Conservation (phyloP, 345 rosid species). For the Aquilaria sinensis region DNA sequence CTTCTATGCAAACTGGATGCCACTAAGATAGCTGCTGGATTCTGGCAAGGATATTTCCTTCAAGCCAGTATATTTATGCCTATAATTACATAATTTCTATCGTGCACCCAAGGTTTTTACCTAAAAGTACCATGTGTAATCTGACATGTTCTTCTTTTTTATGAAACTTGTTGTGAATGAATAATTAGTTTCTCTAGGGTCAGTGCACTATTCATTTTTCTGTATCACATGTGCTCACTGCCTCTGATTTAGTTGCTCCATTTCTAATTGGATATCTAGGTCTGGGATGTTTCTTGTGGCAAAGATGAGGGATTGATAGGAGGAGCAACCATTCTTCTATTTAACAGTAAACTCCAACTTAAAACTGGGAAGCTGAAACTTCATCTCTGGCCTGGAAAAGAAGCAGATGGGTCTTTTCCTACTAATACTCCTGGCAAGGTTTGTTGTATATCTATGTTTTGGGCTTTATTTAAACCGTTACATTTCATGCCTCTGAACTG, state of each 20-base stretch:
- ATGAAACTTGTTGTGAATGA: not conserved
- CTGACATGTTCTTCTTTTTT: not conserved
- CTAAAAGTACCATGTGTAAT: no score
- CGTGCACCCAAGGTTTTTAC: no score
- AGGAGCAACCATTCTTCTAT: conserved; percentile 85
- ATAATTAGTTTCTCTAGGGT: not conserved
- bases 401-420: conserved; percentile 88
- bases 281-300: conserved; percentile 89
- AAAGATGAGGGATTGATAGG: conserved; percentile 87
- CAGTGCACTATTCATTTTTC: no score
- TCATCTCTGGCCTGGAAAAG: conserved; percentile 83
- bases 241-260: no score
- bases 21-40: not conserved
- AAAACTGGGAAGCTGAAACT: conserved; percentile 96
- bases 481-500: conserved; percentile 3
- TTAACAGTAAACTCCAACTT: conserved; percentile 82
- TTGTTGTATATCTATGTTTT: conserved; percentile 7
- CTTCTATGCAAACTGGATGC: not conserved
- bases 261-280: conserved; percentile 34
- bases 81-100: no score
- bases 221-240: no score
- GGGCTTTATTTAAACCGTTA: not conserved
- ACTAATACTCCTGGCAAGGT: conserved; percentile 97
- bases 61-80: no score
- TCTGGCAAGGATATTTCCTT: no score